Evolutionary conservation across 106 monocot species (phyloP).

Genomic region (Apostasia ramifera): DNA sequence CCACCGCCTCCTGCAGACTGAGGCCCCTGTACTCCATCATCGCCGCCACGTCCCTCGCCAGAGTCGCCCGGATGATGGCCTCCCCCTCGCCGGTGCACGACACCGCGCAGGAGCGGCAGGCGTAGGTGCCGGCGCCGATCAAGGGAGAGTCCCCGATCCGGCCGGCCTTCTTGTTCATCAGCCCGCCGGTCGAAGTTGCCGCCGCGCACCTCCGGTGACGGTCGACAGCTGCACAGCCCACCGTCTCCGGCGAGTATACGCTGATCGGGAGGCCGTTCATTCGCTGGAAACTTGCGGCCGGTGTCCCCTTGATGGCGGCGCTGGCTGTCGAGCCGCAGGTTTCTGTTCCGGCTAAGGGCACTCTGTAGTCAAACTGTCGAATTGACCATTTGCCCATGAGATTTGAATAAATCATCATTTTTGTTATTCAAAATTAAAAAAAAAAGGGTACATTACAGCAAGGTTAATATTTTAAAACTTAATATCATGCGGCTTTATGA

Average conservation of each 20-base stretch:
- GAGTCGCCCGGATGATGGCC: constrained; percentile 77
- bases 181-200: constrained; percentile 90
- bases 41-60: constrained; percentile 87
- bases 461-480: too few relatives aligned
- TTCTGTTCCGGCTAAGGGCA: constrained; percentile 32
- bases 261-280: constrained; percentile 93
- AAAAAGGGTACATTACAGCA: too few relatives aligned
- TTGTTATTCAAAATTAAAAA: too few relatives aligned
- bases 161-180: constrained; percentile 89
- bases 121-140: constrained; percentile 90
- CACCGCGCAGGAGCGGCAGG: constrained; percentile 62
- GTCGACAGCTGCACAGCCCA: constrained; percentile 88
- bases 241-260: constrained; percentile 91
- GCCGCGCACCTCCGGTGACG: constrained; percentile 47
- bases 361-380: constrained; percentile 77
- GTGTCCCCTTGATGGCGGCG: not conserved
- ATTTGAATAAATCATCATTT: too few relatives aligned
- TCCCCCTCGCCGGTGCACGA: constrained; percentile 97
- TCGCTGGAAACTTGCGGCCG: constrained; percentile 9
- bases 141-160: constrained; percentile 92
- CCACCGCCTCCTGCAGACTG: constrained; percentile 69
- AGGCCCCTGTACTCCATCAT: constrained; percentile 92
- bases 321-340: constrained; percentile 36
- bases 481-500: too few relatives aligned
- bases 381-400: not conserved